Base-by-base conservation (phyloP, 371 early-diverging fungal genomes). In the Synchytrium microbalum region DNA sequence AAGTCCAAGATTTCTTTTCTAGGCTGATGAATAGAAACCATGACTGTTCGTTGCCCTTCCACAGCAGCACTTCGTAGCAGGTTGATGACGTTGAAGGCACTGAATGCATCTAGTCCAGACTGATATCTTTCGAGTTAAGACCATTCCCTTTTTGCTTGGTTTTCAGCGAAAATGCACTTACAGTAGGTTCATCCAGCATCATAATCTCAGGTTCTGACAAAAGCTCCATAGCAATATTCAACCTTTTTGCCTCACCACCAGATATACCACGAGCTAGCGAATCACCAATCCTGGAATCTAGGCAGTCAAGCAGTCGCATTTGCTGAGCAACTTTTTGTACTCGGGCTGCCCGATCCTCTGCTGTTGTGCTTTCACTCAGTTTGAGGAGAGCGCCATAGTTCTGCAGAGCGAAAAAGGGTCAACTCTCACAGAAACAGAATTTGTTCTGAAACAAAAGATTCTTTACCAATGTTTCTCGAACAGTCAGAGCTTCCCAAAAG, bases 1-100 rank as follows among this genome's bases (percentile, higher is more conserved):
- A 88, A 69, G 25, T 86, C 80, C 60, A 92, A 92, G 64, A 95
- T 95, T 64, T 96, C 89, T 30, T 87, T 85, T 10, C 95, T 84
- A 2, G 98, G 98, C 68, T 96, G 76, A 72, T 97, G 98, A 56
- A 98, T 93, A 16, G 94, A 92, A 55, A 91, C 85, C 1, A 96
- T 79, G 33, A 96, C 84, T 0, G 95, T 95, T 26, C 93, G 86
- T 54, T 90, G 88, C 29, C 31, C 29, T 27, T 82, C 77, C 27
- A 85, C 79, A 0, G 97, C 95, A 27, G 98, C 70, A 0, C 84
- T 79, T 5, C 87, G 89, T 24, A 98, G 77, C 24, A 88, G 85
- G 53, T 90, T 83, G 33, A 98, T 84, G 2, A 99, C 92, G 58
- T 92, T 90, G 61, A 86, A 85, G 0, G 98, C 96, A 65, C 92